These are phyloP conservation scores for Raddia guianensis DNA, from an alignment of 176 grass and related monocot genomes.

Conservation along the genomic window DNA sequence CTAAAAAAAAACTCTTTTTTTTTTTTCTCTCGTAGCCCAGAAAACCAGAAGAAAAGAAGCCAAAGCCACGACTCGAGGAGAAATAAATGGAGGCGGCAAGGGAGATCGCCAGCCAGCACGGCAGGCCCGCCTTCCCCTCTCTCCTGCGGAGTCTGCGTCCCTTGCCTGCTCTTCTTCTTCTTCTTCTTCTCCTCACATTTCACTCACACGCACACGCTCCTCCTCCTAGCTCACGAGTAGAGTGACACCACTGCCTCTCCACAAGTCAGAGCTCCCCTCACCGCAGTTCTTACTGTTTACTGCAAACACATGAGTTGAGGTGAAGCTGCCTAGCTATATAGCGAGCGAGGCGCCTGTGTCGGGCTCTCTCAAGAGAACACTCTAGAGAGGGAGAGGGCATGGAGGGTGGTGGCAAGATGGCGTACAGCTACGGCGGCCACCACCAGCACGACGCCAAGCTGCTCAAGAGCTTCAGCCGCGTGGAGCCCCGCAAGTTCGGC, in stretches of 20 bases:
- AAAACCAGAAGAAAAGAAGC: background rate
- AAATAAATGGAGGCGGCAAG: conserved; percentile 29
- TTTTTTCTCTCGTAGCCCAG: too few species aligned
- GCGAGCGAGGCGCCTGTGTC: background rate
- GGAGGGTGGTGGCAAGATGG: conserved; percentile 51
- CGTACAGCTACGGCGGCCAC: conserved; percentile 11
- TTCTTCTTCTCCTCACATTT: background rate
- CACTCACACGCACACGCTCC: background rate
- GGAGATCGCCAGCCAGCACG: background rate
- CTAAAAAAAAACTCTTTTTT: too few species aligned
- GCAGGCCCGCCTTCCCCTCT: background rate
- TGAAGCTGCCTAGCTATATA: background rate
- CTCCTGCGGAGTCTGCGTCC: background rate
- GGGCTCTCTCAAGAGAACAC: background rate
- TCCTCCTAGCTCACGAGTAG: background rate
- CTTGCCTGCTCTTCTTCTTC: too few species aligned
- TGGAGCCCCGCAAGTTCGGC: conserved; percentile 57
- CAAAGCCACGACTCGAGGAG: background rate
- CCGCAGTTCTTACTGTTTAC: background rate
- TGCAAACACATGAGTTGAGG: background rate
- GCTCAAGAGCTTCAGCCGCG: conserved; percentile 55
- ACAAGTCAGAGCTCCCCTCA: background rate
- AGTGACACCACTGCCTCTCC: background rate
- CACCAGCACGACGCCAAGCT: conserved; percentile 36
- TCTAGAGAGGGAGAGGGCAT: background rate